Evolutionary conservation across 106 monocot species (phyloP).

Genomic region (Phalaenopsis equestris): DNA sequence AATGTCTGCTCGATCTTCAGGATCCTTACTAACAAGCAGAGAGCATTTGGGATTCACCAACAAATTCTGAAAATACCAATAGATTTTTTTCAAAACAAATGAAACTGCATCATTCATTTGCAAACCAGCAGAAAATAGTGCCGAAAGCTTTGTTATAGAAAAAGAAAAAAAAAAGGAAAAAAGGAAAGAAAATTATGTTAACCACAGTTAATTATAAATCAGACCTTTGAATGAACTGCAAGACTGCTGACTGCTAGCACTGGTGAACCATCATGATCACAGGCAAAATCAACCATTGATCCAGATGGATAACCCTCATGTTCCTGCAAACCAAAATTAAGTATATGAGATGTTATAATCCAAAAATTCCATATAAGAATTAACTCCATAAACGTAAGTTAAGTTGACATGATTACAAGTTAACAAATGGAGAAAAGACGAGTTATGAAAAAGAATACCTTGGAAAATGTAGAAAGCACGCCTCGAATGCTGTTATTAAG

Average conservation of each 20-base stretch:
- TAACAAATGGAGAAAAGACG: neutral
- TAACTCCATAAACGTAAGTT: neutral
- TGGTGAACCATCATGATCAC: conserved; percentile 73
- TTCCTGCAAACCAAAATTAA: conserved; percentile 28
- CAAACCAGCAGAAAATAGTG: neutral
- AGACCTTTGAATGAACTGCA: conserved; percentile 87
- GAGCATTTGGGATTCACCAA: conserved; percentile 76
- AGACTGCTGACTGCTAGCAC: conserved; percentile 80
- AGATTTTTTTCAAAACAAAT: neutral
- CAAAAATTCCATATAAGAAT: neutral
- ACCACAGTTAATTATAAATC: neutral
- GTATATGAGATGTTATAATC: neutral
- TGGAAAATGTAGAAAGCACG: conserved; percentile 66
- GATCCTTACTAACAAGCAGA: conserved; percentile 87
- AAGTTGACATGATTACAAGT: neutral
- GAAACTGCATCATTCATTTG: neutral
- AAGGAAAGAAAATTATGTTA: neutral
- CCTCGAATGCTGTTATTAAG: conserved; percentile 44
- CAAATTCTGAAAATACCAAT: conserved; percentile 54
- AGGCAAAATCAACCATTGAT: conserved; percentile 92
- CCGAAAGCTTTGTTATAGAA: neutral
- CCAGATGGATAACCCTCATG: conserved; percentile 84
- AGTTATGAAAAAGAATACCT: conserved; percentile 22
- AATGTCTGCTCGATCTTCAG: conserved; percentile 83
- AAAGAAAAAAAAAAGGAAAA: too few species aligned